Base-by-base conservation (phyloP, 2,329 filamentous ascomycete species). In the Purpureocillium lavendulum region DNA sequence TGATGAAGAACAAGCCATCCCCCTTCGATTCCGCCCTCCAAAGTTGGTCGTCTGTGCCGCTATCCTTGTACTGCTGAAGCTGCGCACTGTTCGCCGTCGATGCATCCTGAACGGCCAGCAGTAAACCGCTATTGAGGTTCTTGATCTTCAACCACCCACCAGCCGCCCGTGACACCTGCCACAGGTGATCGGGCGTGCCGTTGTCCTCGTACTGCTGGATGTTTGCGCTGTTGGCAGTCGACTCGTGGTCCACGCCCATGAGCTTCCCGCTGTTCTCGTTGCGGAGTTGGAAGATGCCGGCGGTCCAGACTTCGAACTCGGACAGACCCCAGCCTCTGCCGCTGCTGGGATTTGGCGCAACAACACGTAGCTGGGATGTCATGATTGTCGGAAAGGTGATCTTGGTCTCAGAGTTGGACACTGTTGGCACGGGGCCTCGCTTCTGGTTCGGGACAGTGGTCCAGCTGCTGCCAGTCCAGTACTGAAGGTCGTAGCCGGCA, bases 301-400 rank as follows among this genome's bases (percentile, higher is more conserved):
- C 48, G 2, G 47, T 53, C 57, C 57, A 59, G 24, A 56, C 53
- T 39, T 60, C 52, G 18, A 59, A 45, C 46, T 60, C 57, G 39
- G 57, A 59, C 21, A 59, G 44, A 8, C 57, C 57, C 43, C 45
- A 44, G 4, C 45, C 39, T 4, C 48, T 49, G 18, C 48, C 42
- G 9, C 49, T 46, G 38, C 49, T 53, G 40, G 57, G 33, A 36
- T 58, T 60, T 28, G 59, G 44, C 7, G 55, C 55, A 7, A 60
- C 32, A n/a, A 58, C 44, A 6, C 45, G 41, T 4, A 48, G 41
- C 31, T 46, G 53, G 4, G 49, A 47, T 1, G 57, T 55, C 32
- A 54, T 47, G 2, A 53, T 43, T 17, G 39, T 14, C 3, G 47
- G 38, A 35, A 59, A 59, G 13, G 30, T 50, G 26, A 60, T 46